phyloP scores from a whole-genome alignment of 2,329 filamentous ascomycete species.

The Exserohilum rostratum region DNA sequence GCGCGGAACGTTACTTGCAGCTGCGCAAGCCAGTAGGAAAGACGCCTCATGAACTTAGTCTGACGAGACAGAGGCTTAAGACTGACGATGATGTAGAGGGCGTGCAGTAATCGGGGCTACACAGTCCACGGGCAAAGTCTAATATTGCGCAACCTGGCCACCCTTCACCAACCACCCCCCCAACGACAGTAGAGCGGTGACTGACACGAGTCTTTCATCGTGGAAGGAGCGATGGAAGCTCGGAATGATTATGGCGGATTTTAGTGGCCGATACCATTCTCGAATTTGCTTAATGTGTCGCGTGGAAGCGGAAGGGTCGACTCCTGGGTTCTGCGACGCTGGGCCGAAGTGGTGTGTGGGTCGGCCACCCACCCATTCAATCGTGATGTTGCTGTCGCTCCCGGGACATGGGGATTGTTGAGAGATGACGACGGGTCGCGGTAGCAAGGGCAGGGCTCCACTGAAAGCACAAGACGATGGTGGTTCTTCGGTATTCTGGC shows the following conservation, averaged over 20 bases:
- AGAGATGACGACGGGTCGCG: neutral
- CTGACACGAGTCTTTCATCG: slow-evolving; percentile 20
- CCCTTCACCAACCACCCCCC: slow-evolving; percentile 2
- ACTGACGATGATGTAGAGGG: neutral
- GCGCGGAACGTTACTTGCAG: slow-evolving; percentile 1
- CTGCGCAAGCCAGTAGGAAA: neutral
- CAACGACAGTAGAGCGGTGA: slow-evolving; percentile 16
- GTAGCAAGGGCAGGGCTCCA: neutral
- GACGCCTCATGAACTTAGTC: neutral
- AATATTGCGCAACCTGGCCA: neutral
- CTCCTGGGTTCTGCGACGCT: slow-evolving; percentile 32
- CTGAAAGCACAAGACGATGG: slow-evolving; percentile 4
- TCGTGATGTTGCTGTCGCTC: slow-evolving; percentile 2
- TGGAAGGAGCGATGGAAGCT: slow-evolving; percentile 29
- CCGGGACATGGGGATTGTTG: slow-evolving; percentile 8
- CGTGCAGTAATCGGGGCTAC: neutral
- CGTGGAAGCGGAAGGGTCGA: slow-evolving; percentile 44
- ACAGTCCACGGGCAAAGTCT: neutral
- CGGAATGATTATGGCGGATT: slow-evolving; percentile 19
- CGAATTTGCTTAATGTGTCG: slow-evolving; percentile 35
- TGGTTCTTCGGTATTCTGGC: neutral
- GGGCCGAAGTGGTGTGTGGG: slow-evolving; percentile 18
- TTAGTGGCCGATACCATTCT: slow-evolving; percentile 18
- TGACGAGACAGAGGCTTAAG: neutral
- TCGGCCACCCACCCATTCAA: slow-evolving; percentile 5